Conservation (phyloP, 306 rosid species). For the Lupinus albus region DNA sequence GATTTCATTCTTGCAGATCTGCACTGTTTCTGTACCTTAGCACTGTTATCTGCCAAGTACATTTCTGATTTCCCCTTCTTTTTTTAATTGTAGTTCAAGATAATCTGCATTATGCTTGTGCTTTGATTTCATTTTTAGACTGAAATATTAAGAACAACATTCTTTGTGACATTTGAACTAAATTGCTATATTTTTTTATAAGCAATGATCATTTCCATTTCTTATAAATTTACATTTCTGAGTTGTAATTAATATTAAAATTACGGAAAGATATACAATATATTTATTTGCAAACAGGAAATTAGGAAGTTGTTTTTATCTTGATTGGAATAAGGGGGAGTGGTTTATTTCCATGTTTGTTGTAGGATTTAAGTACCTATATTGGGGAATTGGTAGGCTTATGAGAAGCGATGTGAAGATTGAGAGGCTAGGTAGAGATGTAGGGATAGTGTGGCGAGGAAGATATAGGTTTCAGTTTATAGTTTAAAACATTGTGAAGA, state of each 20-base stretch:
- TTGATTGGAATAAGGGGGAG: neutral
- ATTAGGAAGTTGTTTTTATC: neutral
- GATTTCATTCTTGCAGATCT: constrained; percentile 56
- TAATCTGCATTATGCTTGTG: neutral
- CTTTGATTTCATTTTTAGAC: neutral
- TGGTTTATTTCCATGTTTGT: neutral
- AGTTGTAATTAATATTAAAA: too few relatives aligned
- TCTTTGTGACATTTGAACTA: neutral
- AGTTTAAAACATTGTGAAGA: neutral
- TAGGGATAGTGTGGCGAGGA: neutral
- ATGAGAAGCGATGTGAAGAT: neutral
- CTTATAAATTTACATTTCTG: too few relatives aligned
- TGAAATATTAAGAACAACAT: too few relatives aligned
- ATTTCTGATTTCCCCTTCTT: constrained; percentile 6
- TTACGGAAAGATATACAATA: neutral
- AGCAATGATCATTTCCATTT: too few relatives aligned
- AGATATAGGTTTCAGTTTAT: neutral
- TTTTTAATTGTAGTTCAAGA: neutral
- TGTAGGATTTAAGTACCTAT: neutral
- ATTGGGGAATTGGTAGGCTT: neutral
- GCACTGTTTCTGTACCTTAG: constrained; percentile 55
- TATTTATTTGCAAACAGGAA: neutral
- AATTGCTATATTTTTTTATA: too few relatives aligned
- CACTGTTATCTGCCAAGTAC: constrained; percentile 64
- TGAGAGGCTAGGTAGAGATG: neutral